These are phyloP conservation scores for Pseudozyma sp. DNA, from an alignment of 1,284 basidiomycete species.

Conservation along the genomic window DNA sequence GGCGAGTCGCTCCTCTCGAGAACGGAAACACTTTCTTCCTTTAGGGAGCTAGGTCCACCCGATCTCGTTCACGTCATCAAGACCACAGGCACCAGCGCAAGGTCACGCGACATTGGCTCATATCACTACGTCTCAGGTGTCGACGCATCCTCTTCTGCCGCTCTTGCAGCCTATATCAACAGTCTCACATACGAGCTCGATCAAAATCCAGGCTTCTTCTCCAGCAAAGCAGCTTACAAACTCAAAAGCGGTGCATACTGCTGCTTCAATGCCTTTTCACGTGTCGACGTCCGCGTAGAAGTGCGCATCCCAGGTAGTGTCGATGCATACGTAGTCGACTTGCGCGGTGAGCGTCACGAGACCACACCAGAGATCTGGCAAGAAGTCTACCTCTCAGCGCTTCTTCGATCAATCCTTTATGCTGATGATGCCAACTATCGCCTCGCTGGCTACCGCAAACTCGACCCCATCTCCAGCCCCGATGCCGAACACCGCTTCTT, in stretches of 20 bases:
- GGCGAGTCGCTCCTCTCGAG: constrained; percentile 89
- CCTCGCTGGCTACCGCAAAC: constrained; percentile 91
- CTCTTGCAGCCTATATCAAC: constrained; percentile 97
- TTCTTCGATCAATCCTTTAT: constrained; percentile 91
- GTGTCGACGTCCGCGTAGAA: constrained; percentile 95
- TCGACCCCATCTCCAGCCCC: constrained; percentile 90
- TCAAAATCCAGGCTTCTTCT: constrained; percentile 91
- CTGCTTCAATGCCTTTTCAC: constrained; percentile 97
- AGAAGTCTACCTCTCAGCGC: constrained; percentile 93
- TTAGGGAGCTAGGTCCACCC: constrained; percentile 95
- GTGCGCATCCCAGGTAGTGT: constrained; percentile 99
- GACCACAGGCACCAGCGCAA: constrained; percentile 77
- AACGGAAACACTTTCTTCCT: constrained; percentile 91
- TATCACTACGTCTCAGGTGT: constrained; percentile 81
- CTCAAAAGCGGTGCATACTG: constrained; percentile 94
- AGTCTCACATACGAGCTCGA: constrained; percentile 95
- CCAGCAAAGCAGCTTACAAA: constrained; percentile 79
- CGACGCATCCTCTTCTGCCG: constrained; percentile 96
- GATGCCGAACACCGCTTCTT: constrained; percentile 92
- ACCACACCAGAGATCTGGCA: constrained; percentile 94
- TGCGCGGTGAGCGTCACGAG: constrained; percentile 92
- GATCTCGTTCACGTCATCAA: constrained; percentile 97
- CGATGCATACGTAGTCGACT: constrained; percentile 90
- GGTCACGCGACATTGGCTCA: constrained; percentile 77
- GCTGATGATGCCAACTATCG: constrained; percentile 93